phyloP scores from a whole-genome alignment of 495 filamentous ascomycete genomes.

The Usnea hakonensis region DNA sequence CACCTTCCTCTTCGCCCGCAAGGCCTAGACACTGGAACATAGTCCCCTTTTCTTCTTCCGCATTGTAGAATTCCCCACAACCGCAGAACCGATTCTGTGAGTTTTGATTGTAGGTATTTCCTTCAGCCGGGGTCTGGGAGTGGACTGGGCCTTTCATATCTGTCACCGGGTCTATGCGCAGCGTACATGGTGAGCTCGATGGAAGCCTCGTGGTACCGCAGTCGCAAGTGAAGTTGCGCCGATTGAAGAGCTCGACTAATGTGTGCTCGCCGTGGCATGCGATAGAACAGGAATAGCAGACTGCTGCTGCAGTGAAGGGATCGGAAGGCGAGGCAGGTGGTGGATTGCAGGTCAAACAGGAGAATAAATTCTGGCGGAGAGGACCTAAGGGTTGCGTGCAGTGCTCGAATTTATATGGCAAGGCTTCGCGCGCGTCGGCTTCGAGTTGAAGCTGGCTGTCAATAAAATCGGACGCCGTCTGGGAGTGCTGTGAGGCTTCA shows the following conservation, averaged over 20 bases:
- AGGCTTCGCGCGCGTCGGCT: conserved; percentile 84
- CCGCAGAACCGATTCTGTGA: conserved; percentile 89
- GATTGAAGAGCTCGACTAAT: conserved; percentile 92
- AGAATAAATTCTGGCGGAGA: conserved; percentile 77
- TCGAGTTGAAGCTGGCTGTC: conserved; percentile 83
- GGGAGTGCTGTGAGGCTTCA: conserved; percentile 48
- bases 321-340: conserved; percentile 53
- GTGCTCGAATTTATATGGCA: conserved; percentile 90
- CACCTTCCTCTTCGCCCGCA: conserved; percentile 67
- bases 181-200: conserved; percentile 58
- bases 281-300: conserved; percentile 96
- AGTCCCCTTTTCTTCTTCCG: conserved; percentile 82
- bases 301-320: conserved; percentile 65
- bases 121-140: conserved; percentile 59
- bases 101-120: conserved; percentile 91
- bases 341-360: conserved; percentile 89
- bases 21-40: conserved; percentile 98
- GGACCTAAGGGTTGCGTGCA: conserved; percentile 84
- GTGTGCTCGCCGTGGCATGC: conserved; percentile 93
- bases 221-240: conserved; percentile 92
- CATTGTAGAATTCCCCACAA: conserved; percentile 78
- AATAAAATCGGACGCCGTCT: conserved; percentile 91
- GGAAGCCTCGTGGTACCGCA: conserved; percentile 84
- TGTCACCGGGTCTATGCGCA: conserved; percentile 67
- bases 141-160: conserved; percentile 67